A percentile compares a stretch with the other conserved stretches of the same genome.
Evolutionary conservation across 1,139 yeast genomes (phyloP).

Genomic region (Yarrowia galli): DNA sequence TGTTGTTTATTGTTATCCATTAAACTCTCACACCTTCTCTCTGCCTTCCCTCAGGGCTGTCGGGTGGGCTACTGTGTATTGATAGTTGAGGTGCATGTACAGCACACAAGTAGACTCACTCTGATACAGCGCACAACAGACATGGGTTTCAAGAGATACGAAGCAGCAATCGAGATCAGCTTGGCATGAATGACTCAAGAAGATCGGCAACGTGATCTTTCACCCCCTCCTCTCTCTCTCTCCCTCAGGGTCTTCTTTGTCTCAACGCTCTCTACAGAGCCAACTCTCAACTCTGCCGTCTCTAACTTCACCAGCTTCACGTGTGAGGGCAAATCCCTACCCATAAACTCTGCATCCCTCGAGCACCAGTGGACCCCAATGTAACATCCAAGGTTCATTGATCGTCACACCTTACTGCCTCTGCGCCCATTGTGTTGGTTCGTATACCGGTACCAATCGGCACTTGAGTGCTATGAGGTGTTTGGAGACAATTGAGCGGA

Average conservation of each 20-base stretch:
- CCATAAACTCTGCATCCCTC: background rate
- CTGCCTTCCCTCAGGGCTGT: background rate
- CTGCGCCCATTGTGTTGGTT: constrained; percentile 1
- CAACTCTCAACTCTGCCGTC: background rate
- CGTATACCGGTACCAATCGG: background rate
- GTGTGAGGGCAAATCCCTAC: background rate
- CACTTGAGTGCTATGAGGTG: no score
- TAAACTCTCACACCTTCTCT: background rate
- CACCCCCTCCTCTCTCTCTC: no score
- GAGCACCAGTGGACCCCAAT: constrained; percentile 2
- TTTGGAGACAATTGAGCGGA: no score
- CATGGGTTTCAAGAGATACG: no score
- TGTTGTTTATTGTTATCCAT: background rate
- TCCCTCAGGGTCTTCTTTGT: background rate
- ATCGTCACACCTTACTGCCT: constrained; percentile 1
- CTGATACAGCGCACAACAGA: no score
- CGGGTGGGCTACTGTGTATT: background rate
- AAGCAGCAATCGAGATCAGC: no score
- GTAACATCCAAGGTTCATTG: constrained; percentile 19
- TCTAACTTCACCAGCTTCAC: constrained; percentile 12
- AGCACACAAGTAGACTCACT: background rate
- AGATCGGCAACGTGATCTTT: no score
- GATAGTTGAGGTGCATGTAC: background rate
- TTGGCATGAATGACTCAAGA: no score
- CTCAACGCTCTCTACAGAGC: background rate